phyloP scores from a whole-genome alignment of 2,329 filamentous ascomycete genomes.

The Aspergillus jensenii region DNA sequence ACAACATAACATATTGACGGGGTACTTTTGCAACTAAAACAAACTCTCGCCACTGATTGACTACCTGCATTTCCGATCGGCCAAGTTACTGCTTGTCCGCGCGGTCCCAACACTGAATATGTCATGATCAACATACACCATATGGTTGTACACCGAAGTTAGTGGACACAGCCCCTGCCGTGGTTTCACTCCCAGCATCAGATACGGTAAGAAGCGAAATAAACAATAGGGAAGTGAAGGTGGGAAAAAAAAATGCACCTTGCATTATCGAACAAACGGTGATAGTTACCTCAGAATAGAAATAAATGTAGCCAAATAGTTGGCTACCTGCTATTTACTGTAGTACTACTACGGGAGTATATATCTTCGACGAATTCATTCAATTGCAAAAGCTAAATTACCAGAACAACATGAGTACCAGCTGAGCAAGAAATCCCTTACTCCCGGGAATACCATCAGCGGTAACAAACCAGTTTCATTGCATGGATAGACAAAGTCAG shows the following conservation, averaged over 20 bases:
- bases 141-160: background rate
- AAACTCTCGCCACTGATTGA: background rate
- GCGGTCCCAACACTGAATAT: background rate
- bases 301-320: no score
- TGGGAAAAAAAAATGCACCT: background rate
- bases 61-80: background rate
- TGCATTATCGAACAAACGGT: no score
- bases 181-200: background rate
- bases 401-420: background rate
- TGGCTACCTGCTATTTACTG: no score
- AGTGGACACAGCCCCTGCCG: background rate
- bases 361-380: no score
- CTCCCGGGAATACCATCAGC: no score
- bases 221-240: background rate
- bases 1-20: background rate
- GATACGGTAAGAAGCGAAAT: background rate
- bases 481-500: no score
- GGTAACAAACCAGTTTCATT: no score
- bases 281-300: no score
- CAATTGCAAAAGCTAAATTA: background rate
- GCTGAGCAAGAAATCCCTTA: background rate
- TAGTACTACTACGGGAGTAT: no score
- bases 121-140: slow-evolving; percentile 2
- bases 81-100: background rate
- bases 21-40: background rate